phyloP scores from a whole-genome alignment of 305 asterid species.

The Fraxinus latifolia region DNA sequence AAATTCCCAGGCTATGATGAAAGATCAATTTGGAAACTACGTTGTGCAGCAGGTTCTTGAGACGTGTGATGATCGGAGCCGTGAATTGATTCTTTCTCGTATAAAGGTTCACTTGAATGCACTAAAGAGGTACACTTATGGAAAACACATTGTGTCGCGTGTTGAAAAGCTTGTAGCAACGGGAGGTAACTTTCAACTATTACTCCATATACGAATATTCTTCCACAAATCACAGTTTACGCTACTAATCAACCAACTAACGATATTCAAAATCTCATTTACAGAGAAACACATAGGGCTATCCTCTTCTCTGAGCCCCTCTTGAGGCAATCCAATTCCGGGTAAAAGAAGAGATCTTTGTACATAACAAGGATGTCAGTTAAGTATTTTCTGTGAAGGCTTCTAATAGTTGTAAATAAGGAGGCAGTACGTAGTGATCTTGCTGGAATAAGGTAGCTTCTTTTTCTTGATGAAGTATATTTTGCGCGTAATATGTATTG shows the following conservation, averaged over 20 bases:
- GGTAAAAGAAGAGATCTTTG: constrained; percentile 21
- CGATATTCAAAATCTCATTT: constrained; percentile 1
- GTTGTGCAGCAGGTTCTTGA: constrained; percentile 86
- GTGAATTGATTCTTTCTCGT: constrained; percentile 68
- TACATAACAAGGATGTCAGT: constrained; percentile 21
- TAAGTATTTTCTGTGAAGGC: constrained; percentile 6
- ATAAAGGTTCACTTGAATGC: constrained; percentile 73
- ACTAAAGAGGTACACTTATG: constrained; percentile 84
- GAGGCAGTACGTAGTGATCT: constrained; percentile 7
- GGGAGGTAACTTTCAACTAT: constrained; percentile 51
- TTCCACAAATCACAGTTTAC: background rate
- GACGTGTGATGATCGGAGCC: constrained; percentile 67
- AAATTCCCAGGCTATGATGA: constrained; percentile 84
- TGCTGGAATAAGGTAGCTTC: constrained; percentile 32
- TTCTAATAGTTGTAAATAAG: constrained; percentile 22
- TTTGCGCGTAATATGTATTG: background rate
- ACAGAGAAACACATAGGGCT: constrained; percentile 49
- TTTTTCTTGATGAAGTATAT: constrained; percentile 19
- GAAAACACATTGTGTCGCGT: constrained; percentile 83
- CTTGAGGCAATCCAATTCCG: constrained; percentile 16
- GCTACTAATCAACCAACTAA: background rate
- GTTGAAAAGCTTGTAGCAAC: constrained; percentile 79
- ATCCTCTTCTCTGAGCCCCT: constrained; percentile 29
- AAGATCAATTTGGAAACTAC: constrained; percentile 86
- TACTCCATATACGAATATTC: background rate